These are phyloP conservation scores for Favolaschia claudopus DNA, from an alignment of 768 basidiomycete species.

Conservation along the genomic window DNA sequence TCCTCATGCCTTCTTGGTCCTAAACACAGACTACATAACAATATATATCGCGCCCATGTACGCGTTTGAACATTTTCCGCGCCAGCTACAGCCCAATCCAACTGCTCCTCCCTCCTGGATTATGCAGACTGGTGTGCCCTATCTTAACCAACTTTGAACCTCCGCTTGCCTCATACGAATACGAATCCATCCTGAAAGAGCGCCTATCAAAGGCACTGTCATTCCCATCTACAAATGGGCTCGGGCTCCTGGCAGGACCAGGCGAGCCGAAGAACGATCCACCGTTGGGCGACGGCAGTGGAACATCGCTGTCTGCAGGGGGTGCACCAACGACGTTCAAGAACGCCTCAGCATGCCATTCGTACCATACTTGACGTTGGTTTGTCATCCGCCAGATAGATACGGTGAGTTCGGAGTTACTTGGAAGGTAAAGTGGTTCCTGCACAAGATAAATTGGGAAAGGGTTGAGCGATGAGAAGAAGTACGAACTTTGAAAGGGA, in stretches of 20 bases:
- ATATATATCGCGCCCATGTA: too few species aligned
- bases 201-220: slow-evolving; percentile 12
- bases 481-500: slow-evolving; percentile 82
- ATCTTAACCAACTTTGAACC: slow-evolving; percentile 78
- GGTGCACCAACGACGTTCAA: slow-evolving; percentile 62
- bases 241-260: slow-evolving; percentile 55
- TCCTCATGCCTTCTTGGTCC: too few species aligned
- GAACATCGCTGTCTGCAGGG: slow-evolving; percentile 39
- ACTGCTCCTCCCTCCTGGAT: slow-evolving; percentile 87
- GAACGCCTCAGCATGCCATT: slow-evolving; percentile 97
- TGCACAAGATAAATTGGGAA: slow-evolving; percentile 36
- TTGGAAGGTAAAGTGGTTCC: slow-evolving; percentile 94
- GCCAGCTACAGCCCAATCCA: slow-evolving; percentile 81
- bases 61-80: slow-evolving; percentile 6
- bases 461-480: background rate
- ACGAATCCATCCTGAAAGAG: slow-evolving; percentile 15
- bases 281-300: slow-evolving; percentile 29
- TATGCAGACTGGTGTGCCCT: slow-evolving; percentile 92
- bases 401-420: slow-evolving; percentile 90
- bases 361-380: slow-evolving; percentile 94
- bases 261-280: slow-evolving; percentile 22
- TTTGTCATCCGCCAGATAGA: slow-evolving; percentile 95
- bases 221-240: slow-evolving; percentile 72
- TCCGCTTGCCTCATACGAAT: too few species aligned
- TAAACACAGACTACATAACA: too few species aligned